A percentile compares a stretch with the other conserved stretches of the same genome.
Conservation (phyloP, 345 rosid genomes). For the Eutrema yunnanense region DNA sequence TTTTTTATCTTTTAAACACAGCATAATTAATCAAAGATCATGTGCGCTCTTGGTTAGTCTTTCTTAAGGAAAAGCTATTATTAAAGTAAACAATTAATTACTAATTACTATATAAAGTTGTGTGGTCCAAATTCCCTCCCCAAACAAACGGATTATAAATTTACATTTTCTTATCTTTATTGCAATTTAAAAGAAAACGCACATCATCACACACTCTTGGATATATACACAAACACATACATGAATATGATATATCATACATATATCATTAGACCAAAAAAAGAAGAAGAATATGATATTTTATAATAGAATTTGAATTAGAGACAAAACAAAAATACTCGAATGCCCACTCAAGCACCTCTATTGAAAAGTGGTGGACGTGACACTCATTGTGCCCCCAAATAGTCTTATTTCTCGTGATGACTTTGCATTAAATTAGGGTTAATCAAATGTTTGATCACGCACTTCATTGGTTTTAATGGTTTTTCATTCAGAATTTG, state of each 20-base stretch:
- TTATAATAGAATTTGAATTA: conserved; percentile 7
- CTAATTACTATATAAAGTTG: background rate
- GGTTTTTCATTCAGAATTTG: background rate
- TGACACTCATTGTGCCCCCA: conserved; percentile 19
- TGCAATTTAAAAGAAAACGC: background rate
- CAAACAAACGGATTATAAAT: conserved; percentile 14
- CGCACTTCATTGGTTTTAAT: background rate
- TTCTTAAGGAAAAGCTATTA: background rate
- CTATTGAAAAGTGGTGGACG: conserved; percentile 19
- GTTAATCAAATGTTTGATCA: background rate
- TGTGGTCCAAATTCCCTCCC: conserved; percentile 18
- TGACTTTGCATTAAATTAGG: background rate
- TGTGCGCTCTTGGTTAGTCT: conserved; percentile 22
- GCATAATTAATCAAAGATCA: conserved; percentile 17
- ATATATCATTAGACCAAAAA: too few species aligned
- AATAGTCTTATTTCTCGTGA: conserved; percentile 10
- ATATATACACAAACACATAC: background rate
- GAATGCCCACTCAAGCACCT: conserved; percentile 30
- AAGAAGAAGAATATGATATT: background rate
- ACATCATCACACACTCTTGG: conserved; percentile 8
- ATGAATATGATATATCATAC: background rate
- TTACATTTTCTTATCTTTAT: background rate
- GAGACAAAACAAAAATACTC: conserved; percentile 22
- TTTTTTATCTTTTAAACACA: background rate
- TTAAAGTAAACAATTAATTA: background rate